These are phyloP conservation scores for Candida succiphila DNA, from an alignment of 805 yeast genomes.

Conservation along the genomic window DNA sequence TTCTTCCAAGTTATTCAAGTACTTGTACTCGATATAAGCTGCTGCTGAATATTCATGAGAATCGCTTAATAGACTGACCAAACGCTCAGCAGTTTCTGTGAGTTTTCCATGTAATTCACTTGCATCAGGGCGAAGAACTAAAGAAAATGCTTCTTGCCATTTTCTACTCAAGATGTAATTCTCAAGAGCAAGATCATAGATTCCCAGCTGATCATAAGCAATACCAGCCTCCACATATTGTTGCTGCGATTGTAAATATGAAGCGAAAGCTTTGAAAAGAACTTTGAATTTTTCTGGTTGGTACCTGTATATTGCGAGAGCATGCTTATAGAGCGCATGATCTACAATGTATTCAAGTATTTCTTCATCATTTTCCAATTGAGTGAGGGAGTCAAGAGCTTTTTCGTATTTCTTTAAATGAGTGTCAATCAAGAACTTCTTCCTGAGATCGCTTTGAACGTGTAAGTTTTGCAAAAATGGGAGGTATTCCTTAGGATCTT, in stretches of 20 bases:
- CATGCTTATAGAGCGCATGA: slow-evolving; percentile 63
- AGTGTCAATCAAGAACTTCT: slow-evolving; percentile 71
- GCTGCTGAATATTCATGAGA: slow-evolving; percentile 72
- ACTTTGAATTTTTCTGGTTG: slow-evolving; percentile 41
- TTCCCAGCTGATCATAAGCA: slow-evolving; percentile 59
- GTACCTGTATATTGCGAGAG: slow-evolving; percentile 52
- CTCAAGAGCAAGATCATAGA: slow-evolving; percentile 52
- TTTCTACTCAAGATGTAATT: slow-evolving; percentile 58
- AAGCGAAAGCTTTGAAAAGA: slow-evolving; percentile 56
- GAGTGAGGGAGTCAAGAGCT: slow-evolving; percentile 60
- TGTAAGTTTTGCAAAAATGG: slow-evolving; percentile 83
- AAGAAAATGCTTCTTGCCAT: slow-evolving; percentile 79
- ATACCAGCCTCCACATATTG: slow-evolving; percentile 69
- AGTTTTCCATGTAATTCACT: slow-evolving; percentile 30
- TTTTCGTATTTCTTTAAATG: slow-evolving; percentile 54
- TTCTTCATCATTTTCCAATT: slow-evolving; percentile 40
- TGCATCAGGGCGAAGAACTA: slow-evolving; percentile 32
- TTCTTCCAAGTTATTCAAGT: slow-evolving; percentile 48
- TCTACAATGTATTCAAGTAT: slow-evolving; percentile 56
- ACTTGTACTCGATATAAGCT: slow-evolving; percentile 61
- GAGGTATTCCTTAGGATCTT: slow-evolving; percentile 93
- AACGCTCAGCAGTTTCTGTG: slow-evolving; percentile 41
- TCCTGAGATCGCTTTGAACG: slow-evolving; percentile 54
- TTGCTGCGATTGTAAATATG: slow-evolving; percentile 42
- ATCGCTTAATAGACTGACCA: slow-evolving; percentile 51